These are phyloP conservation scores for Penicillium dipodomyicola DNA, from an alignment of 495 filamentous ascomycete species.

Conservation along the genomic window DNA sequence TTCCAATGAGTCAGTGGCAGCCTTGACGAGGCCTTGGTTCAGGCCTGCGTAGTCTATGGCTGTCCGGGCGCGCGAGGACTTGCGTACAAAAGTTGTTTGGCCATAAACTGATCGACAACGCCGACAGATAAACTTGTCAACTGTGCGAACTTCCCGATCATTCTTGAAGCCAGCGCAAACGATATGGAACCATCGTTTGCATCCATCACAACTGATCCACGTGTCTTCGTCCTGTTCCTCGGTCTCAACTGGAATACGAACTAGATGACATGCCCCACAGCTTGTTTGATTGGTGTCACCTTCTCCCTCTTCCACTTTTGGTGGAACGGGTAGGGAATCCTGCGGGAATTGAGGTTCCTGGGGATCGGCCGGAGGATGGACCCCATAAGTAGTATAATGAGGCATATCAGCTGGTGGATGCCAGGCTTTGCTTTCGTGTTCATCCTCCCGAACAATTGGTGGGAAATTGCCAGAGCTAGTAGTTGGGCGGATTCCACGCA, in stretches of 20 bases:
- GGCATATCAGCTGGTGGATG: constrained; percentile 10
- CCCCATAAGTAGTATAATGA: constrained; percentile 12
- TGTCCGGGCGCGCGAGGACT: constrained; percentile 62
- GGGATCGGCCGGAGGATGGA: not conserved
- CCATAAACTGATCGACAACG: constrained; percentile 59
- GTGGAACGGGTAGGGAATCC: constrained; percentile 15
- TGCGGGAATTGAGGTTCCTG: constrained; percentile 4
- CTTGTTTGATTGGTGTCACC: constrained; percentile 40
- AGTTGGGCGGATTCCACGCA: constrained; percentile 39
- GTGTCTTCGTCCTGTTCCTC: constrained; percentile 54
- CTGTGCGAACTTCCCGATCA: constrained; percentile 63
- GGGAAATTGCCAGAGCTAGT: constrained; percentile 44
- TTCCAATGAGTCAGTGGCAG: constrained; percentile 64
- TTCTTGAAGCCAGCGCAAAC: constrained; percentile 70
- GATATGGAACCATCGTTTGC: constrained; percentile 73
- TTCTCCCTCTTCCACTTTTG: constrained; percentile 36
- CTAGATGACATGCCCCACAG: constrained; percentile 51
- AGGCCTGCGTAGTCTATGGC: constrained; percentile 75
- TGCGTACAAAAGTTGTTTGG: constrained; percentile 63
- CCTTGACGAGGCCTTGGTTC: constrained; percentile 69
- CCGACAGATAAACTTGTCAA: constrained; percentile 71
- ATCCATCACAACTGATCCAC: constrained; percentile 76
- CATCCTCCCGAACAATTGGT: constrained; percentile 41
- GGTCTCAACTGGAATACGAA: constrained; percentile 43
- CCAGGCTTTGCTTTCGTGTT: constrained; percentile 29